These are phyloP conservation scores for Dioscorea cayenensis DNA, from an alignment of 116 monocot genomes.

Conservation along the genomic window DNA sequence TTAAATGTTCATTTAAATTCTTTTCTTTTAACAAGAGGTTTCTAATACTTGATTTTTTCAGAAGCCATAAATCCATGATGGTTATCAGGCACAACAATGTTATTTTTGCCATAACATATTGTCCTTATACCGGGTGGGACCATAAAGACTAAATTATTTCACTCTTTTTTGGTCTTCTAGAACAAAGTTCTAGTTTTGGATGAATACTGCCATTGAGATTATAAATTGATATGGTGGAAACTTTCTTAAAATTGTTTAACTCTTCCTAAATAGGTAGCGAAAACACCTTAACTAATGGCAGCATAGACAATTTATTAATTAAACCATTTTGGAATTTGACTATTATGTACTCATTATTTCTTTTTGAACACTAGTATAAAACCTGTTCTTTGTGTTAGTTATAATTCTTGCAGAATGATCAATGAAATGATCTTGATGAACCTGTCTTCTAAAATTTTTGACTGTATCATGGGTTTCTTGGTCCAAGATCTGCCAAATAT, in stretches of 20 bases:
- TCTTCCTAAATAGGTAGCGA: too few species aligned
- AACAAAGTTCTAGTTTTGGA: too few species aligned
- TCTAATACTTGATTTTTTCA: slow-evolving; percentile 22
- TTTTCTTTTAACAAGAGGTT: neutral
- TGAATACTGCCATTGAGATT: too few species aligned
- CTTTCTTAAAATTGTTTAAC: too few species aligned
- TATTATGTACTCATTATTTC: neutral
- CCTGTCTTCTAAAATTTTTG: neutral
- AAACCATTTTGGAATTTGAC: neutral
- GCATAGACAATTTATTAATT: too few species aligned
- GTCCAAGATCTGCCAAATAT: too few species aligned
- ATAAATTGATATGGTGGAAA: too few species aligned
- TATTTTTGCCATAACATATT: slow-evolving; percentile 95
- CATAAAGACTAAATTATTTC: neutral
- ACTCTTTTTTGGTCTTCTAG: neutral
- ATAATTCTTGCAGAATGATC: too few species aligned
- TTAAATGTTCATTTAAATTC: neutral
- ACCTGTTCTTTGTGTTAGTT: too few species aligned
- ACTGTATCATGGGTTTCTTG: neutral
- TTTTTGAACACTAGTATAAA: neutral
- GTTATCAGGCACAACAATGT: slow-evolving; percentile 85
- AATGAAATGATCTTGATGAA: neutral
- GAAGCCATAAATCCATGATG: slow-evolving; percentile 99
- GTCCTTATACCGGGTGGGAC: slow-evolving; percentile 68
- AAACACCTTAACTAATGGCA: too few species aligned